phyloP scores from a whole-genome alignment of 1,284 basidiomycete species.

The Lignosus rhinocerotis region DNA sequence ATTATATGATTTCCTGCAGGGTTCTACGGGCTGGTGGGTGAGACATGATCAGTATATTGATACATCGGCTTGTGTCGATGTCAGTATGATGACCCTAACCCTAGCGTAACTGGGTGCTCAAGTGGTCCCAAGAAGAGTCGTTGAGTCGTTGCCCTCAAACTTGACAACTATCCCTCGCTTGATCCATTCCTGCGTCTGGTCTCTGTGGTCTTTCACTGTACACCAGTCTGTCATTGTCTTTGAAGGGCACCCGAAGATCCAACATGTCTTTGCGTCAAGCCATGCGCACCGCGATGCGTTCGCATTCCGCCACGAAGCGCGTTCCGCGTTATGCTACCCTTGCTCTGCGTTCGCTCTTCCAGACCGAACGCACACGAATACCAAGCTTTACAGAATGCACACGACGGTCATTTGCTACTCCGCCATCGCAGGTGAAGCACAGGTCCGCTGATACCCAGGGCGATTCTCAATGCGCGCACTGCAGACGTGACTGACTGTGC shows the following conservation, averaged over 20 bases:
- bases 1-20: too few species aligned
- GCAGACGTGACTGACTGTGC: slow-evolving; percentile 6
- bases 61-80: too few species aligned
- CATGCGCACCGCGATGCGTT: neutral
- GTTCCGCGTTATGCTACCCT: neutral
- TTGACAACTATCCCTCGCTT: neutral
- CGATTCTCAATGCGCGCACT: slow-evolving; percentile 8
- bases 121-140: too few species aligned
- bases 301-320: neutral
- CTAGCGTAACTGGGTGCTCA: neutral
- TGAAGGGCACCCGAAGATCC: neutral
- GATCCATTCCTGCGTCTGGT: neutral
- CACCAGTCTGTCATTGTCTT: neutral
- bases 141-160: neutral
- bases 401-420: slow-evolving; percentile 31
- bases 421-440: slow-evolving; percentile 33
- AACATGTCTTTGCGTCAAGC: slow-evolving; percentile 1
- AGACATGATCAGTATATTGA: too few species aligned
- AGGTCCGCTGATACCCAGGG: slow-evolving; percentile 29
- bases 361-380: neutral
- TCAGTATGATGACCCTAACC: too few species aligned
- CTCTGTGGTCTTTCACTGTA: neutral
- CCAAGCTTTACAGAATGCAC: neutral
- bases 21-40: too few species aligned
- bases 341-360: slow-evolving; percentile 1